phyloP scores from a whole-genome alignment of 257 asterid species.

The Fraxinus americana region DNA sequence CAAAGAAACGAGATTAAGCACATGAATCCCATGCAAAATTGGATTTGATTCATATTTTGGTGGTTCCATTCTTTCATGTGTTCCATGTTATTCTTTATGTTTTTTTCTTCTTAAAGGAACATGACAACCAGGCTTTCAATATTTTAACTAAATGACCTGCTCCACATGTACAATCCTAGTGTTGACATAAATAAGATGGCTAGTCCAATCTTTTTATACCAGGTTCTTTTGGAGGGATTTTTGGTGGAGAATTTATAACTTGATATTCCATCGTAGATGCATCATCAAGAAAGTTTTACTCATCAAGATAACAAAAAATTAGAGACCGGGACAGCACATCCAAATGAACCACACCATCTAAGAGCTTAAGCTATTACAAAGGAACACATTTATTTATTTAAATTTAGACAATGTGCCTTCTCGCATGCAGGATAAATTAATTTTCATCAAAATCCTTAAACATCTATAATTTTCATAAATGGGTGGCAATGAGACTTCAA shows the following conservation, averaged over 20 bases:
- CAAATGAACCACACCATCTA: neutral
- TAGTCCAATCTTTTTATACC: neutral
- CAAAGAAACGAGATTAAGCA: constrained; percentile 6
- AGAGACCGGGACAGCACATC: constrained; percentile 12
- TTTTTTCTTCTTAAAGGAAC: neutral
- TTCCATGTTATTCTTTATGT: neutral
- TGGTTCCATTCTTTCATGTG: neutral
- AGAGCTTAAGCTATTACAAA: neutral
- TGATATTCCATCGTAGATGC: neutral
- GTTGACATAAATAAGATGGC: constrained; percentile 11
- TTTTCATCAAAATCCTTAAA: neutral
- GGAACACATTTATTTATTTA: neutral
- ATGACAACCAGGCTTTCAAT: neutral
- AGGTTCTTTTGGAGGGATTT: neutral
- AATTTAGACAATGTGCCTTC: neutral
- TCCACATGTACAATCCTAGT: constrained; percentile 8
- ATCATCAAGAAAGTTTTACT: constrained; percentile 7
- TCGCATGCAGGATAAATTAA: neutral
- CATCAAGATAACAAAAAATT: neutral
- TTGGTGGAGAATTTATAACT: neutral
- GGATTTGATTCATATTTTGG: constrained; percentile 14
- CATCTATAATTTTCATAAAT: neutral
- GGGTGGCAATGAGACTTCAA: neutral
- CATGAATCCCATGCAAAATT: neutral
- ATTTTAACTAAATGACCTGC: neutral